A percentile compares a stretch with the other conserved stretches of the same genome.
These are phyloP conservation scores for Physcomitrium patens DNA, from an alignment of 225 moss, liverwort and hornwort genomes.

Conservation along the genomic window DNA sequence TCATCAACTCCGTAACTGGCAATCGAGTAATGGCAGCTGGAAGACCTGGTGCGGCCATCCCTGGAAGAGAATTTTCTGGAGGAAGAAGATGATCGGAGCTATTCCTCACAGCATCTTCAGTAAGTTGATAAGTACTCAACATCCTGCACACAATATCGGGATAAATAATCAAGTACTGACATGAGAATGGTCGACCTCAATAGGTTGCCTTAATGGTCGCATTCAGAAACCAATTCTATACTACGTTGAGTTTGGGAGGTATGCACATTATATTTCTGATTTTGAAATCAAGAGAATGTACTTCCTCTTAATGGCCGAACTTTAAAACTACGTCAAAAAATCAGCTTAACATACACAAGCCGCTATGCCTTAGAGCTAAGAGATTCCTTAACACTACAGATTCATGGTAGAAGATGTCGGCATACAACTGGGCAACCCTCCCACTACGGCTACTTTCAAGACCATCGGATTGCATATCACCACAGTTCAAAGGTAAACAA, in stretches of 20 bases:
- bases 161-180: slow-evolving; percentile 1
- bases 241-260: neutral
- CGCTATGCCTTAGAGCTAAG: neutral
- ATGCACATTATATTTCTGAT: neutral
- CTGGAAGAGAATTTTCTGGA: slow-evolving; percentile 55
- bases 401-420: neutral
- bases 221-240: neutral
- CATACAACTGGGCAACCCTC: neutral
- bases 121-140: slow-evolving; percentile 75
- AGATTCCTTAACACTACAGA: neutral
- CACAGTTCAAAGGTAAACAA: slow-evolving; percentile 24
- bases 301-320: neutral
- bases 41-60: slow-evolving; percentile 47
- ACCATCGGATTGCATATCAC: neutral
- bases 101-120: slow-evolving; percentile 80
- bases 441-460: neutral
- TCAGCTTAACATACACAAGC: neutral
- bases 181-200: slow-evolving; percentile 13
- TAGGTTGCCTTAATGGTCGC: neutral
- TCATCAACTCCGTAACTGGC: slow-evolving; percentile 88
- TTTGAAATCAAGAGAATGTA: neutral
- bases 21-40: slow-evolving; percentile 44
- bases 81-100: slow-evolving; percentile 74
- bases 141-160: slow-evolving; percentile 51
- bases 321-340: neutral